Evolutionary conservation across 2,329 filamentous ascomycete genomes (phyloP), one percentile per base, ranked within the genome.

Genomic region (Colletotrichum costaricense): DNA sequence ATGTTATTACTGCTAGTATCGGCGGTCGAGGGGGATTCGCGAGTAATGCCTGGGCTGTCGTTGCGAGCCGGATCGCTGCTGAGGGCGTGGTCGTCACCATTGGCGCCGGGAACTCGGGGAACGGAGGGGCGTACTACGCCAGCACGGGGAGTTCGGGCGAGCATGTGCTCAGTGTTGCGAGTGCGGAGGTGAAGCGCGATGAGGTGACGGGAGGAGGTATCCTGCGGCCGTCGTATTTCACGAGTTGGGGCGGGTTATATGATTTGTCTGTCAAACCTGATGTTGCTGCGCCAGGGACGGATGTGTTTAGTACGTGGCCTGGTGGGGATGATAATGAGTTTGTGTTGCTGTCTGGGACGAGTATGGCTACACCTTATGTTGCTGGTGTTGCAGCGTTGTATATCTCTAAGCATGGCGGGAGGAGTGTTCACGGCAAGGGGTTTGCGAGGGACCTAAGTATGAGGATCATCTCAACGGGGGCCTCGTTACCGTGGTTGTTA

Each of bases 301-400:
- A 83, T 24, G 76, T 79, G 30, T 80, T 85, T 42, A 84, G 84
- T 19, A 87, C 86, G 1, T 87, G 69, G 67, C 28, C 24, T 9
- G 72, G 72, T 0, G 69, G 16, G 6, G 59, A 59, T 12, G 46
- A 63, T 19, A 82, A 69, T 81, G 82, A 12, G 77, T 80, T 80
- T 59, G 81, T 81, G 11, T 79, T 88, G 8, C 78, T 85, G 30
- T 84, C 81, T 62, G 87, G 87, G 38, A 88, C 87, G 1, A 86
- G 84, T 2, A 88, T 88, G 87, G 84, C 86, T 7, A 82, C 82
- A 42, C 86, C 86, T 3, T 85, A 85, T 67, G 79, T 86, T 14
- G 86, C 86, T 19, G 86, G 85, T 26, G 79, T 84, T 42, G 81
- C 82, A 8, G 82, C 82, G 33, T 76, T 84, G 30, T 84, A 81